Evolutionary conservation across 176 grass and related monocot species (phyloP).

Genomic region (Chloris gayana): DNA sequence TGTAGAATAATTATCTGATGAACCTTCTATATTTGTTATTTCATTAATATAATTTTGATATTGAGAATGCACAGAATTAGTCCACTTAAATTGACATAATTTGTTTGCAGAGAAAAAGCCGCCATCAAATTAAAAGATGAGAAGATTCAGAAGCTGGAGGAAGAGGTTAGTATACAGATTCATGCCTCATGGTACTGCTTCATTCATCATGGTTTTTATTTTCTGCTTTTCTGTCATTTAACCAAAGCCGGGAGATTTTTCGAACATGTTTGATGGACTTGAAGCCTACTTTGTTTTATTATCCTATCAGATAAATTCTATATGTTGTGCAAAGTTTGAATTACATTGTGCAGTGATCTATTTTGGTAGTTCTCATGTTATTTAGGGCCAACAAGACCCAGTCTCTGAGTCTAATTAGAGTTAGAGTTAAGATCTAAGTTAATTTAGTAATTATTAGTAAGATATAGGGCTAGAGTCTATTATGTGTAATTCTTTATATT

Average conservation of each 20-base stretch:
- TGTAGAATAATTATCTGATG: slow-evolving; percentile 1
- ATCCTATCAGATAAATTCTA: neutral
- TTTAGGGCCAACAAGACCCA: too few species aligned
- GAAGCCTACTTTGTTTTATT: neutral
- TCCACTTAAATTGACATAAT: neutral
- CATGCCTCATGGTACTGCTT: slow-evolving; percentile 2
- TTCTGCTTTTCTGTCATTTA: neutral
- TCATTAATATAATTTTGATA: neutral
- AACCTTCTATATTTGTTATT: slow-evolving; percentile 13
- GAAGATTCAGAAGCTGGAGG: slow-evolving; percentile 77
- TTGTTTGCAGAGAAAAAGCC: slow-evolving; percentile 70
- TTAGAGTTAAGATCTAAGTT: too few species aligned
- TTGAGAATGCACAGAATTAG: neutral
- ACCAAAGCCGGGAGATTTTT: neutral
- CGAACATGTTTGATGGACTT: neutral
- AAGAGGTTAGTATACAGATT: slow-evolving; percentile 65
- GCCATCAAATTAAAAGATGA: slow-evolving; percentile 61
- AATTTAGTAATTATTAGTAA: too few species aligned
- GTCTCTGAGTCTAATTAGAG: too few species aligned
- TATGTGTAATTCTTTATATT: too few species aligned
- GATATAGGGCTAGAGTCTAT: too few species aligned
- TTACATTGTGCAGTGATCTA: neutral
- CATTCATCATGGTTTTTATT: neutral
- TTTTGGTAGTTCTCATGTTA: neutral
- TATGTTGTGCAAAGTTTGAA: neutral